Evolutionary conservation across 768 basidiomycete species (phyloP).

Genomic region (Lanmaoa pseudosensibilis): DNA sequence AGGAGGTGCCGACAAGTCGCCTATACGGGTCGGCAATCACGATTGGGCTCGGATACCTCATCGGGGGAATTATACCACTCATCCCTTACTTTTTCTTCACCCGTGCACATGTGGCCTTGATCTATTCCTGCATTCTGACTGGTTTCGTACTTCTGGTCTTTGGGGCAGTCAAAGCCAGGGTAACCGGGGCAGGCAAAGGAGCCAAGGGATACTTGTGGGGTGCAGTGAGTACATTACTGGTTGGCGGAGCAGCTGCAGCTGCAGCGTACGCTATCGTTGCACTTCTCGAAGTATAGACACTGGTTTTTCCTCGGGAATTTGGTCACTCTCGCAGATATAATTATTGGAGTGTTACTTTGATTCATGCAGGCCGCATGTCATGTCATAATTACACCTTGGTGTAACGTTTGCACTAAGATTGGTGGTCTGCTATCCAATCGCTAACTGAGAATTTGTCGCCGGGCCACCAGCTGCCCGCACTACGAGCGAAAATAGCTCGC

Average conservation of each 20-base stretch:
- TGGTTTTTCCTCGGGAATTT: background rate
- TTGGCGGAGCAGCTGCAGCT: slow-evolving; percentile 88
- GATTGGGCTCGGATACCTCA: slow-evolving; percentile 90
- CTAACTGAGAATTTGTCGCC: slow-evolving; percentile 2
- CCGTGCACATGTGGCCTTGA: slow-evolving; percentile 61
- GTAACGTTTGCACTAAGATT: background rate
- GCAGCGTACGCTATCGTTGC: slow-evolving; percentile 63
- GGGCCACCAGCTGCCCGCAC: background rate
- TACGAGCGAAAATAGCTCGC: background rate
- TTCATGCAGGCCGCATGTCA: background rate
- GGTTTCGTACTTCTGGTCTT: slow-evolving; percentile 86
- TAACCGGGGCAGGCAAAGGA: slow-evolving; percentile 77
- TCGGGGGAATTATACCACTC: slow-evolving; percentile 92
- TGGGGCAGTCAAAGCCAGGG: slow-evolving; percentile 84
- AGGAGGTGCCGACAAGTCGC: slow-evolving; percentile 84
- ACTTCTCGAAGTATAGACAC: slow-evolving; percentile 39
- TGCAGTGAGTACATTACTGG: slow-evolving; percentile 80
- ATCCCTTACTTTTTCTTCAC: slow-evolving; percentile 90
- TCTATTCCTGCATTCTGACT: slow-evolving; percentile 79
- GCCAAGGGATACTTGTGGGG: slow-evolving; percentile 79
- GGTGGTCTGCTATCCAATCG: slow-evolving; percentile 5
- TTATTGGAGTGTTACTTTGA: background rate
- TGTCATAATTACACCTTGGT: slow-evolving; percentile 1
- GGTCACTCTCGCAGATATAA: background rate
- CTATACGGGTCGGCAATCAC: slow-evolving; percentile 91